Base-by-base conservation (phyloP, 225 moss, liverwort and hornwort species). In the Straminergon stramineum region DNA sequence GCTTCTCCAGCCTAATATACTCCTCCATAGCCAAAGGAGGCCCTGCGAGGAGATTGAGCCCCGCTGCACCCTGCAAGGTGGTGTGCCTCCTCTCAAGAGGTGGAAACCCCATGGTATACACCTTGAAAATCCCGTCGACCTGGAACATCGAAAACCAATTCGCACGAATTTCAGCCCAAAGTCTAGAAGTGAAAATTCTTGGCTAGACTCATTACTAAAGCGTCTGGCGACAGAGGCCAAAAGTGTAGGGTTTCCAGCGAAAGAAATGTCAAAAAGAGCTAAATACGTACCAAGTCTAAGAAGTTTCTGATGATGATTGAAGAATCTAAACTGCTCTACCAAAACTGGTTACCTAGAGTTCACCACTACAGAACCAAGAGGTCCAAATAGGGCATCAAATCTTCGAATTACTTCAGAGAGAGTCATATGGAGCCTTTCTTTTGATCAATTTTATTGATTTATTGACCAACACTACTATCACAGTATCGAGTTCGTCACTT, bases 61-160 rank as follows among this genome's bases (percentile, higher is more conserved):
- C 87, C 30, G 97, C 92, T 45, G 96, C 97, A 62, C 93, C 94
- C 51, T 95, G 93, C 31, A 99, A 79, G 5, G 99, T 97, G 56
- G 91, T 91, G 64, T 93, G 93, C 89, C 99, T 90, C 87, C 94
- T 95, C 94, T 99, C 99, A 70, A 97, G 86, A 84, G 97, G 99
- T n/a, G 99, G 97, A 85, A 99, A 97, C 39, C 99, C 99, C 95
- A 99, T 91, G 6, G 99, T 97, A 30, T 93, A 92, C 53, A 97
- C 97, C 94, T 96, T 94, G 82, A 97, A 97, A 63, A 94, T 74
- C 31, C 97, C 97, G 87, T 95, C 93, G 13, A 87, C 76, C 87
- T 92, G 92, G 41, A 95, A 85, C 55, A 70, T 22, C 4, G 20
- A 5, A n/a, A 71, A 20, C 27, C 15, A 58, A 23, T 8, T 82